phyloP scores from a whole-genome alignment of 257 asterid genomes.

The Salvia hispanica region DNA sequence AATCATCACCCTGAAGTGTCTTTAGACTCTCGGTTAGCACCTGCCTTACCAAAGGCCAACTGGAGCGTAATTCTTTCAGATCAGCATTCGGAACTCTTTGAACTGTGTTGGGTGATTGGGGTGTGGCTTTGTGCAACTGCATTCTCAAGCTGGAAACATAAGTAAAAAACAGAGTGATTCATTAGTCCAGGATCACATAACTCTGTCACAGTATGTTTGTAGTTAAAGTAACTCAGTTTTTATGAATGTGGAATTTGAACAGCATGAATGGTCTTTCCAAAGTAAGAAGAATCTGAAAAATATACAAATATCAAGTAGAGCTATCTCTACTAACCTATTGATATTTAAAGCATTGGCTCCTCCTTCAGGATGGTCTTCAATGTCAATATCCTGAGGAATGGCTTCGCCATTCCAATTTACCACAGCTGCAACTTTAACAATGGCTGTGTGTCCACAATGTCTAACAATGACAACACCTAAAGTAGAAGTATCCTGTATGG shows the following conservation, averaged over 20 bases:
- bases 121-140: slow-evolving; percentile 62
- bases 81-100: slow-evolving; percentile 57
- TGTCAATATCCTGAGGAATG: slow-evolving; percentile 58
- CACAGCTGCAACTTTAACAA: slow-evolving; percentile 64
- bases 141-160: slow-evolving; percentile 67
- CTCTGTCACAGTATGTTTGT: slow-evolving; percentile 2
- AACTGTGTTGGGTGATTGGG: slow-evolving; percentile 55
- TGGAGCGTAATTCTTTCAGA: slow-evolving; percentile 47
- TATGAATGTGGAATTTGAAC: slow-evolving; percentile 13
- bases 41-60: slow-evolving; percentile 57
- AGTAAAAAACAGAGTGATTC: slow-evolving; percentile 24
- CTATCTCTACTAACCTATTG: slow-evolving; percentile 54
- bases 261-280: neutral
- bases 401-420: slow-evolving; percentile 52
- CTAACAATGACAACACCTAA: slow-evolving; percentile 74
- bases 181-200: slow-evolving; percentile 18
- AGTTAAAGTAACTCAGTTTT: slow-evolving; percentile 8
- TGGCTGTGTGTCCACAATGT: slow-evolving; percentile 66
- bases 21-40: slow-evolving; percentile 60
- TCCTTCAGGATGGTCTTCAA: slow-evolving; percentile 78
- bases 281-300: slow-evolving; percentile 20
- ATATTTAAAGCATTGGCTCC: slow-evolving; percentile 78
- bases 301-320: slow-evolving; percentile 16
- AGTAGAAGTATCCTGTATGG: slow-evolving; percentile 67
- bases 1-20: slow-evolving; percentile 54